These are phyloP conservation scores for Dendrobium catenatum DNA, from an alignment of 106 monocot genomes.

Conservation along the genomic window DNA sequence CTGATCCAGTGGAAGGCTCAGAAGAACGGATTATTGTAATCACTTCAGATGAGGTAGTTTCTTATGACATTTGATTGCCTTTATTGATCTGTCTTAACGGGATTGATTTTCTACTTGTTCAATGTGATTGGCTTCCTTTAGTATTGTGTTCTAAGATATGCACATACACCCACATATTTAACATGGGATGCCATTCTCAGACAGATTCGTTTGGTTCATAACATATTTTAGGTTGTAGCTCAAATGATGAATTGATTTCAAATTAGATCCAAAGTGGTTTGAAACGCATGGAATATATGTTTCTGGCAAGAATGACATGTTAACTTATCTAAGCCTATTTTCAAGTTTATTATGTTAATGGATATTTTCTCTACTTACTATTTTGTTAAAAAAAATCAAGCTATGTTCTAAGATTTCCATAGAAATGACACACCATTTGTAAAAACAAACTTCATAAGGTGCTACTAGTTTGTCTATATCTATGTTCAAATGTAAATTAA, in stretches of 20 bases:
- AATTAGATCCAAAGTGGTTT: background rate
- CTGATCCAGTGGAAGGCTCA: constrained; percentile 63
- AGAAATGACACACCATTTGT: background rate
- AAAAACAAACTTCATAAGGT: background rate
- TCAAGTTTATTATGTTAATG: background rate
- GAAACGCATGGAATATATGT: background rate
- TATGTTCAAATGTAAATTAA: background rate
- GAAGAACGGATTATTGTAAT: constrained; percentile 64
- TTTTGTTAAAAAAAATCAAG: background rate
- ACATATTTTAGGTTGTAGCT: background rate
- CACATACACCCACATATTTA: background rate
- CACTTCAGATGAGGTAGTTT: constrained; percentile 78
- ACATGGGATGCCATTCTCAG: background rate
- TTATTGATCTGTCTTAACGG: background rate
- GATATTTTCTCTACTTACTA: background rate
- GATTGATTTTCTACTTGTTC: background rate
- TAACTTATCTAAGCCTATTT: background rate
- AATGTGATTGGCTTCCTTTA: background rate
- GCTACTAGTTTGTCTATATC: background rate
- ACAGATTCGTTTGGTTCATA: background rate
- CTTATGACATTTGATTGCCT: background rate
- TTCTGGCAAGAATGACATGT: background rate
- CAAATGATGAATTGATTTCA: background rate
- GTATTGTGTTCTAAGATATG: background rate
- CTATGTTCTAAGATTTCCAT: background rate